Evolutionary conservation across 306 rosid species (phyloP), one percentile per base, ranked within the genome.

Genomic region (Rosa multiflora): DNA sequence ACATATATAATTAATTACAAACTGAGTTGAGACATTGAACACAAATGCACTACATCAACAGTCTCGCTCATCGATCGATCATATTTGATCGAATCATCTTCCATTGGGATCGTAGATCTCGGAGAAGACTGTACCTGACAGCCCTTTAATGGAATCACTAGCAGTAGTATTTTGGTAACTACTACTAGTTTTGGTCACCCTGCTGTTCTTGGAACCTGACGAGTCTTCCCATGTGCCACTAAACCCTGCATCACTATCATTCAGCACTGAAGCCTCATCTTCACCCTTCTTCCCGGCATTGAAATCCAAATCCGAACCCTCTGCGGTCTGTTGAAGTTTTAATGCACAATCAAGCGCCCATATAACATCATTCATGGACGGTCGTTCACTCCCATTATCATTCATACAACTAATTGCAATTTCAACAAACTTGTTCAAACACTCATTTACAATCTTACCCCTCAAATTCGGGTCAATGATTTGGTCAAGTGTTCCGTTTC

Each of bases 321-420:
- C 77, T 39, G 44, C 74, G 1, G 43, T 86, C 80, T 80, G 80
- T 76, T 90, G 86, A 73, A 82, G 75, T 70, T 85, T 80, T 81
- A 77, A 21, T 18, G 88, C 87, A 23, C 67, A n/a, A 59, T 68
- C 78, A 49, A 88, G 87, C 10, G 39, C 73, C 80, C 78, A 67
- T 53, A 87, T 70, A 47, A 88, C 91, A 8, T 89, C 91, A 26
- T 87, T 87, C 84, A 76, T 84, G 9, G 87, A 48, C 2, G 90
- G 90, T 69, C 91, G 79, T 5, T 85, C 85, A 44, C 48, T 49
- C 3, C 90, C 90, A 7, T 78, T 77, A 10, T 88, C 90, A 10
- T 77, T 70, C 56, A 88, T n/a, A 82, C 94, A 88, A 74, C 82
- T 87, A 82, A 71, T 81, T 6, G 85, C 83, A 48, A 88, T 75